phyloP scores from a whole-genome alignment of 1,284 basidiomycete genomes.

The Retiboletus fuscus region DNA sequence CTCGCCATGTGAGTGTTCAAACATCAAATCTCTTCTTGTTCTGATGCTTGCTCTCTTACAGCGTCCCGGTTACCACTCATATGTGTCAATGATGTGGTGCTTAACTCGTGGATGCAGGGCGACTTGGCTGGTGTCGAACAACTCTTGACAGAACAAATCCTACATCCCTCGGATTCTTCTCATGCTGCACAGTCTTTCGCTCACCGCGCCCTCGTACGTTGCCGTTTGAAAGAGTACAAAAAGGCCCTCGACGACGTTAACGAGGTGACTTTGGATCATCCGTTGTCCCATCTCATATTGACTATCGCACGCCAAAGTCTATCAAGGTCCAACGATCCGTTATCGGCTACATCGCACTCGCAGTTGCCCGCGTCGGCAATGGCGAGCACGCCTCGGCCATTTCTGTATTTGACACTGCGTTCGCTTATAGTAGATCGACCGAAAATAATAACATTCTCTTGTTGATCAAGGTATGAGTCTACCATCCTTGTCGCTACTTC shows the following conservation, averaged over 20 bases:
- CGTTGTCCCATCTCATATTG: background rate
- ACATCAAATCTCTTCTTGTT: background rate
- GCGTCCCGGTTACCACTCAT: constrained; percentile 9
- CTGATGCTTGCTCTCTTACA: background rate
- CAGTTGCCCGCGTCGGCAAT: background rate
- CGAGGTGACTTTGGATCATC: background rate
- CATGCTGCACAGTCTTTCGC: background rate
- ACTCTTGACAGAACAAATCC: no score
- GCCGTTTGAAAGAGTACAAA: background rate
- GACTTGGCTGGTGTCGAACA: background rate
- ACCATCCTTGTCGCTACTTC: background rate
- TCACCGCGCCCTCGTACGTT: constrained; percentile 5
- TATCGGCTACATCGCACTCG: constrained; percentile 16
- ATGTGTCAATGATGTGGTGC: background rate
- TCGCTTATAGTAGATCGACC: background rate
- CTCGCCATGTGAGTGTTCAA: background rate
- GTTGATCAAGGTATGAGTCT: constrained; percentile 14
- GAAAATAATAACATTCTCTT: constrained; percentile 9
- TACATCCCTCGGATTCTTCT: no score
- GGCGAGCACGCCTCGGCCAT: constrained; percentile 1
- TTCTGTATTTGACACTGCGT: constrained; percentile 14
- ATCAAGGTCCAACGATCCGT: constrained; percentile 4
- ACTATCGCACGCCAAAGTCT: constrained; percentile 10
- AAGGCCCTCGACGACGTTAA: constrained; percentile 12
- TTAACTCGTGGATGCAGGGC: constrained; percentile 6